Evolutionary conservation across 140 eudicot genomes (phyloP).

Genomic region (Stevia rebaudiana): DNA sequence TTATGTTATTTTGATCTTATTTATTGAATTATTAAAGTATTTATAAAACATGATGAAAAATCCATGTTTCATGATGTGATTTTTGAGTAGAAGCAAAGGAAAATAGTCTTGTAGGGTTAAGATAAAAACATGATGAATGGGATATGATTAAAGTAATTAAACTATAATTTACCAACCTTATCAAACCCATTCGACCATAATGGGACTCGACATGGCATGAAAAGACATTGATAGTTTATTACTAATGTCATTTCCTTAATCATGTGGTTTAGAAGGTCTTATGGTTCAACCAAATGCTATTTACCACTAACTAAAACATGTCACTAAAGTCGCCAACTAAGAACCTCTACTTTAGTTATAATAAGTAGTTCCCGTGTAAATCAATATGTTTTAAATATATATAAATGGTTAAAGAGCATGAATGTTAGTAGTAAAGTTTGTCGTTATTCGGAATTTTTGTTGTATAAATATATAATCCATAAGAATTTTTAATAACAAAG

Average conservation of each 20-base stretch:
- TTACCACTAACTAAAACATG: not conserved
- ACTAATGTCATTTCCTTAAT: slow-evolving; percentile 11
- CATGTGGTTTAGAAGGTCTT: slow-evolving; percentile 5
- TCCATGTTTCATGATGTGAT: slow-evolving; percentile 16
- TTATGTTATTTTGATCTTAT: too few relatives aligned
- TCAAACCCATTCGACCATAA: slow-evolving; percentile 5
- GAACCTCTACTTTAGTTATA: too few relatives aligned
- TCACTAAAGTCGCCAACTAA: not conserved
- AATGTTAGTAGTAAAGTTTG: too few relatives aligned
- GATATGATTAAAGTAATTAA: not conserved
- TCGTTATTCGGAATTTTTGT: too few relatives aligned
- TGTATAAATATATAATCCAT: too few relatives aligned
- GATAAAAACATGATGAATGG: not conserved
- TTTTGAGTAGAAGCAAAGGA: slow-evolving; percentile 18
- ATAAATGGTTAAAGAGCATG: too few relatives aligned
- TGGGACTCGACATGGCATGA: not conserved
- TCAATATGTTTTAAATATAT: too few relatives aligned
- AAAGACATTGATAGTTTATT: not conserved
- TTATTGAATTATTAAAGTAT: not conserved
- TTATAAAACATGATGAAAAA: too few relatives aligned
- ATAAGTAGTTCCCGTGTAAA: too few relatives aligned
- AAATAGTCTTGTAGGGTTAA: slow-evolving; percentile 10
- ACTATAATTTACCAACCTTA: not conserved
- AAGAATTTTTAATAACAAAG: too few relatives aligned
- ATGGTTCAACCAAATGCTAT: not conserved